Percentiles rank a stretch among this genome's conserved stretches.
Conservation (phyloP, 2,329 filamentous ascomycete species). For the Shiraia bambusicola region DNA sequence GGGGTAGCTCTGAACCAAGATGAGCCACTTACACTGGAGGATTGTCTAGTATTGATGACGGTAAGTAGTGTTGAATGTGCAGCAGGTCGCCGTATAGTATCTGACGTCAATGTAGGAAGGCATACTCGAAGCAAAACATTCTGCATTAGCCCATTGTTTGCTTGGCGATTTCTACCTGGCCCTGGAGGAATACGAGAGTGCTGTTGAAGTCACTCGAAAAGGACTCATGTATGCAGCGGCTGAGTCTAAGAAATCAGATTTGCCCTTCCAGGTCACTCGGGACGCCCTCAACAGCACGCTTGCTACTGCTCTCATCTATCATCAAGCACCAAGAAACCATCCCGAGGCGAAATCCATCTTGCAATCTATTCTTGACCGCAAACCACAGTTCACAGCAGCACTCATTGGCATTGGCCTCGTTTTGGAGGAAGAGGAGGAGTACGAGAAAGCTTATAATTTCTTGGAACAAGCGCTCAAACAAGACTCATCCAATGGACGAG, state of each 20-base stretch:
- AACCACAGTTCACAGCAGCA: constrained; percentile 74
- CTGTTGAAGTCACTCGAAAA: constrained; percentile 76
- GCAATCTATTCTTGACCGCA: constrained; percentile 73
- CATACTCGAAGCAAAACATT: constrained; percentile 56
- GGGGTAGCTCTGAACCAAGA: constrained; percentile 50
- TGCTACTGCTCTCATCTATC: constrained; percentile 84
- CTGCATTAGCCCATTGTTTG: constrained; percentile 78
- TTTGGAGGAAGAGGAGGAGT: constrained; percentile 90
- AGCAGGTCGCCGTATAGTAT: neutral
- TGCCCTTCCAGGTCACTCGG: constrained; percentile 59
- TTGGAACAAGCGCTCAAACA: constrained; percentile 72
- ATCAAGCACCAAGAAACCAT: constrained; percentile 87
- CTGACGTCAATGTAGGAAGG: constrained; percentile 42
- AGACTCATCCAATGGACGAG: constrained; percentile 72
- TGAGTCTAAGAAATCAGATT: constrained; percentile 66
- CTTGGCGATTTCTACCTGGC: constrained; percentile 81
- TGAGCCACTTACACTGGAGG: constrained; percentile 67
- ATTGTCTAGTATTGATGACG: constrained; percentile 77
- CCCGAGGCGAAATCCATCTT: constrained; percentile 85
- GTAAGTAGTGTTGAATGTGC: constrained; percentile 12
- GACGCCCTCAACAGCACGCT: constrained; percentile 77
- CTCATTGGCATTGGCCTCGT: constrained; percentile 90
- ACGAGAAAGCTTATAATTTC: constrained; percentile 76
- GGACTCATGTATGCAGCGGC: constrained; percentile 63
- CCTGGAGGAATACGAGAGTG: constrained; percentile 81